Percentiles rank a stretch among this genome's conserved stretches.
These are phyloP conservation scores for Quercus lobata DNA, from an alignment of 331 rosid genomes.

Conservation along the genomic window DNA sequence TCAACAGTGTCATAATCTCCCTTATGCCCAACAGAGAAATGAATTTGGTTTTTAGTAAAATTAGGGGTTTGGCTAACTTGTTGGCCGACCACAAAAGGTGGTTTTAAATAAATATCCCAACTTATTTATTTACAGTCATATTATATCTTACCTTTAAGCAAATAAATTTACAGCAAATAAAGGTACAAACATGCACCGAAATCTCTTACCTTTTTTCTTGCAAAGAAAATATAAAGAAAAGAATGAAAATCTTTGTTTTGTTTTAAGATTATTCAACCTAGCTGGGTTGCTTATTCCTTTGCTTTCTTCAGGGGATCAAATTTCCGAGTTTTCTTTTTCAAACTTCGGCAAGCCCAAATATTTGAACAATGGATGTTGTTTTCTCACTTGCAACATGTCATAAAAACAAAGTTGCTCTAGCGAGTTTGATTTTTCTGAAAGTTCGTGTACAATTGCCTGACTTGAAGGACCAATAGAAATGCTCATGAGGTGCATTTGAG, in stretches of 20 bases:
- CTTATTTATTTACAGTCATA: too few relatives aligned
- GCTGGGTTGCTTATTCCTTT: background rate
- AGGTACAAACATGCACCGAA: too few relatives aligned
- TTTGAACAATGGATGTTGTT: background rate
- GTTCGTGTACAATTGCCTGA: background rate
- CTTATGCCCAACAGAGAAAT: background rate
- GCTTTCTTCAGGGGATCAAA: background rate
- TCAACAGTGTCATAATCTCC: slow-evolving; percentile 22
- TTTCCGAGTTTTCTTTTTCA: background rate
- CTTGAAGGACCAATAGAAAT: background rate
- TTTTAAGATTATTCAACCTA: too few relatives aligned
- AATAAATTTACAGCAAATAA: too few relatives aligned
- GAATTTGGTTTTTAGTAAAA: too few relatives aligned
- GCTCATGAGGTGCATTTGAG: background rate
- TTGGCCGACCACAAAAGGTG: too few relatives aligned
- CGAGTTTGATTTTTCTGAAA: background rate
- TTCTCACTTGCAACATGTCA: background rate
- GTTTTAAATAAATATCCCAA: too few relatives aligned
- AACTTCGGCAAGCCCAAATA: background rate
- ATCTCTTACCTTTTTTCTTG: too few relatives aligned
- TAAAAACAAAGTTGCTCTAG: background rate
- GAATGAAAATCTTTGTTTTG: too few relatives aligned
- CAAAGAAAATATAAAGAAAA: too few relatives aligned
- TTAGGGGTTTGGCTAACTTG: too few relatives aligned
- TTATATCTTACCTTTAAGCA: too few relatives aligned